These are phyloP conservation scores for Aeschynomene evenia DNA, from an alignment of 306 rosid genomes.

Conservation along the genomic window DNA sequence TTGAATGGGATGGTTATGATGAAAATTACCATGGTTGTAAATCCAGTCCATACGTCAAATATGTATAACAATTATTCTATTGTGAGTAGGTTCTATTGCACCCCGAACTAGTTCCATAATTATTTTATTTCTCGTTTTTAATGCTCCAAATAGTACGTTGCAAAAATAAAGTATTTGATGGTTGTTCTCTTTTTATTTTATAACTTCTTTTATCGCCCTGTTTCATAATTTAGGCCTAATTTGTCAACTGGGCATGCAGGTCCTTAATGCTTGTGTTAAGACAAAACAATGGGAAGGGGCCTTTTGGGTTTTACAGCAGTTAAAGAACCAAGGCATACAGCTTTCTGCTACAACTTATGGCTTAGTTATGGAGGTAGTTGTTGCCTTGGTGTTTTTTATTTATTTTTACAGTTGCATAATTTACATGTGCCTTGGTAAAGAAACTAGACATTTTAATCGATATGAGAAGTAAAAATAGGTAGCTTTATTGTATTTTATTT, in stretches of 20 bases:
- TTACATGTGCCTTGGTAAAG: background rate
- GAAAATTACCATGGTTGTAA: conserved; percentile 11
- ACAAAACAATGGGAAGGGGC: conserved; percentile 95
- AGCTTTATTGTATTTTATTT: background rate
- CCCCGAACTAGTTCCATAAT: background rate
- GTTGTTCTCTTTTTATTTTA: background rate
- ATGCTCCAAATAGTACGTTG: background rate
- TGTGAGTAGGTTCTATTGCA: background rate
- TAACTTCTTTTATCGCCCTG: background rate
- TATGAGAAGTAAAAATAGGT: background rate
- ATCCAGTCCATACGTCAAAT: background rate
- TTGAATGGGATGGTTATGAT: conserved; percentile 11
- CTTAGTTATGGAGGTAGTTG: conserved; percentile 90
- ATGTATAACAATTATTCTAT: background rate
- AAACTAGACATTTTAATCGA: background rate
- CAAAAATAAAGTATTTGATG: background rate
- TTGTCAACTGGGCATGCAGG: conserved; percentile 49
- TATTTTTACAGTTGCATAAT: conserved; percentile 8
- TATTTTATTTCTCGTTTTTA: conserved; percentile 1
- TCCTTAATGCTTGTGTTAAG: conserved; percentile 81
- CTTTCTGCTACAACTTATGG: conserved; percentile 77
- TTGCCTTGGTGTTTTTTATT: background rate
- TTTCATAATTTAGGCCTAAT: conserved; percentile 25
- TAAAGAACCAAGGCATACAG: conserved; percentile 54
- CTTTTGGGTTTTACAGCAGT: conserved; percentile 93